Percentiles rank a stretch among this genome's conserved stretches.
These are phyloP conservation scores for Malassezia caprae DNA, from an alignment of 1,284 basidiomycete species.

Conservation along the genomic window DNA sequence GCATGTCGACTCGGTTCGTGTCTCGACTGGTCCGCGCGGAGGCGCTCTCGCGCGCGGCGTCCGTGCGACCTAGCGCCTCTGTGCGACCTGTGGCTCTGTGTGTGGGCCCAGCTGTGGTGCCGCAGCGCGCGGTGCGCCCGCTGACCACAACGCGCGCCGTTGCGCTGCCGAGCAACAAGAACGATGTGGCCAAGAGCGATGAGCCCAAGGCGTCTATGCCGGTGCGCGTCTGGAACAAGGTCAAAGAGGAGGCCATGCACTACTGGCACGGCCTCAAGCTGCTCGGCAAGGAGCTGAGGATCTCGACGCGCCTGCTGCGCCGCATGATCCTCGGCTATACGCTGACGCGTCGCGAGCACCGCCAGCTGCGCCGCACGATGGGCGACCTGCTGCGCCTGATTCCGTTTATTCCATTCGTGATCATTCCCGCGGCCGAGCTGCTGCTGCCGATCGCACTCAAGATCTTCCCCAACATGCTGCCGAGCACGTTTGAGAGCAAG, in stretches of 20 bases:
- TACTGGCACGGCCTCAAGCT: conserved; percentile 97
- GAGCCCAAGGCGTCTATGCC: conserved; percentile 17
- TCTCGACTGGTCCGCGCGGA: neutral
- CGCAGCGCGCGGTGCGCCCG: neutral
- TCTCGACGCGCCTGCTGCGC: conserved; percentile 76
- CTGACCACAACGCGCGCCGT: neutral
- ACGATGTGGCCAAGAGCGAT: neutral
- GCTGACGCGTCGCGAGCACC: conserved; percentile 79
- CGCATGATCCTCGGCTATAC: conserved; percentile 84
- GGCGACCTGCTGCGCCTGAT: conserved; percentile 82
- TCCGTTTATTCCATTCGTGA: conserved; percentile 85
- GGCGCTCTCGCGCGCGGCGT: conserved; percentile 1
- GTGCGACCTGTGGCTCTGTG: neutral
- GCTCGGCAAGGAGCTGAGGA: conserved; percentile 84
- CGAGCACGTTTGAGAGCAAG: conserved; percentile 96
- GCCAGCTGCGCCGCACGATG: conserved; percentile 88
- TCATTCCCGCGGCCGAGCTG: conserved; percentile 97
- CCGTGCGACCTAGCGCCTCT: neutral
- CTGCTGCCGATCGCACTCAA: conserved; percentile 93
- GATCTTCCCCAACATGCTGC: conserved; percentile 97
- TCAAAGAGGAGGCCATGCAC: conserved; percentile 90
- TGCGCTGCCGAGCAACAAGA: neutral
- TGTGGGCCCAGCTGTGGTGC: neutral
- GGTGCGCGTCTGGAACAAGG: conserved; percentile 63
- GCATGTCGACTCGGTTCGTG: neutral